Evolutionary conservation across 306 rosid species (phyloP), one percentile per base, ranked within the genome.

Genomic region (Psophocarpus tetragonolobus): DNA sequence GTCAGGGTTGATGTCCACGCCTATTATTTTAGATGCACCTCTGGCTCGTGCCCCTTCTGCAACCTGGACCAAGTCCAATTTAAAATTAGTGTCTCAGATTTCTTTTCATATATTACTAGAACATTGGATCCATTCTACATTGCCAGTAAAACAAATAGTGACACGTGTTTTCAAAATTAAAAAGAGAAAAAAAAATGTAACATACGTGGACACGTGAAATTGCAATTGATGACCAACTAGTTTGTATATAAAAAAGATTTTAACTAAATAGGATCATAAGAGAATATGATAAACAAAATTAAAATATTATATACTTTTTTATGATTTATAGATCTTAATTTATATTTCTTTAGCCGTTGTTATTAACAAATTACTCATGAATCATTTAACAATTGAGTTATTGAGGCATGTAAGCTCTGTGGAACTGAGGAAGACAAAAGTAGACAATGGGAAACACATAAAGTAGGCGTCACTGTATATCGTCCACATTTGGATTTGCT

Each of bases 41-140:
- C 98, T 90, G 0, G 89, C 84, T 20, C 92, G 75, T 12, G 97
- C 93, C 0, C 97, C 98, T 84, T 90, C 93, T 2, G 91, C 97
- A 44, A 89, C 97, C 98, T 92, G 79, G 8, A 20, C 51, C 81
- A 32, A 8, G 42, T 45, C 24, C 71, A 81, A 68, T 36, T 68
- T 1, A 23, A 78, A 26, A 15, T 60, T 3, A 36, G 24, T 0
- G 24, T 75, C n/a, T 18, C 30, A 44, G 29, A 38, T 18, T 65
- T 36, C 23, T 5, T 33, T 60, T 33, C 20, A 8, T 48, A 23
- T 13, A 33, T 29, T 17, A 27, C 44, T 11, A 42, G 23, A n/a
- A n/a, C n/a, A n/a, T n/a, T n/a, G n/a, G n/a, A n/a, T n/a, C n/a
- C n/a, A n/a, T n/a, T n/a, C n/a, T n/a, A n/a, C n/a, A n/a, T n/a